Evolutionary conservation across 169 alveolate genomes (phyloP), one percentile per base, ranked within the genome.

Genomic region (Plasmodium ovale): DNA sequence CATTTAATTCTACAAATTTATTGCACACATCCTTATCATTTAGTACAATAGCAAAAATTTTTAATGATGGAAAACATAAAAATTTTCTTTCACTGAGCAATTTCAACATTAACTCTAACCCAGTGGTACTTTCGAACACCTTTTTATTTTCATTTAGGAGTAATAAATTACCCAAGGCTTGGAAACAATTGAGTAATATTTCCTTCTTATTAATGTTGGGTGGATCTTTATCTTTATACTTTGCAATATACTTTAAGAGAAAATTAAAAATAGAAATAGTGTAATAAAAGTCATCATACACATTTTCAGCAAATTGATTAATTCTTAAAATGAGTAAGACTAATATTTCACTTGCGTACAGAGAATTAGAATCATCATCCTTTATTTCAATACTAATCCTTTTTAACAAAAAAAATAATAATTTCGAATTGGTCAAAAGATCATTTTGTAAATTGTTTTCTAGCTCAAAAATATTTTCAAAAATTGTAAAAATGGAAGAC

Each of bases 11-110:
- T 42, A 82, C 73, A 31, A 82, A 82, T 64, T 56, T 82, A 49
- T 82, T 82, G 51, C 90, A 82, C 12, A 72, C 3, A 39, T 82
- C 84, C 23, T 65, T 82, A 29, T 47, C 82, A 39, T 65, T 82
- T 33, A 82, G 82, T 39, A 70, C 49, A 44, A 82, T 64, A 2
- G 90, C 79, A 67, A 82, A 82, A 25, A 82, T 82, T 54, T 82
- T 82, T 33, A 82, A 60, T 21, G 90, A 21, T 10, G 90, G 82
- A 27, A 82, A 82, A 42, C 90, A 82, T 64, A 82, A 70, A 70
- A 82, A 82, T 82, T 82, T 82, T 29, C 90, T 82, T 69, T 53
- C 82, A 82, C 90, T 82, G 3, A 82, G 53, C 65, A 82, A 82
- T 39, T 82, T 82, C n/a, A 82, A 54, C 90, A 82, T 82, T 65